These are phyloP conservation scores for Colletotrichum sp. DNA, from an alignment of 2,329 filamentous ascomycete genomes.

Conservation along the genomic window DNA sequence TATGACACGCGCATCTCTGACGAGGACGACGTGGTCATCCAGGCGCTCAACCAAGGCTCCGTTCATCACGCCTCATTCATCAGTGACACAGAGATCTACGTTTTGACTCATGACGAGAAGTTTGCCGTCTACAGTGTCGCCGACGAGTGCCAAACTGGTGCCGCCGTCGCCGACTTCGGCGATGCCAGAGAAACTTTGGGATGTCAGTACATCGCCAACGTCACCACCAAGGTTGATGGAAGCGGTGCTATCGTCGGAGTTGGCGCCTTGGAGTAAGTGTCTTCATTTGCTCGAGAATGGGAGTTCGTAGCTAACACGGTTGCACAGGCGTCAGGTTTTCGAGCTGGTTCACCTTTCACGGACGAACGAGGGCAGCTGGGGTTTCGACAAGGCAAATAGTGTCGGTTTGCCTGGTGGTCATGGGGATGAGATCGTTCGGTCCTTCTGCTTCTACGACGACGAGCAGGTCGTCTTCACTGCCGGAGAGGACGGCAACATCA, in stretches of 20 bases:
- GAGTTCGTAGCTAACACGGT: background rate
- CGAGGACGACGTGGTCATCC: constrained; percentile 79
- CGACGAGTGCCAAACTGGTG: constrained; percentile 65
- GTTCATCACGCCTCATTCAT: constrained; percentile 79
- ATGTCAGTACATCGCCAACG: constrained; percentile 77
- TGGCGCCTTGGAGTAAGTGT: constrained; percentile 68
- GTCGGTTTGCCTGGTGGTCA: constrained; percentile 68
- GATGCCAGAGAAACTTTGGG: constrained; percentile 70
- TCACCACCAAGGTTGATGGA: constrained; percentile 64
- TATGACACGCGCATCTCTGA: constrained; percentile 74
- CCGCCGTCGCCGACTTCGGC: constrained; percentile 64
- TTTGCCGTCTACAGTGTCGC: constrained; percentile 75
- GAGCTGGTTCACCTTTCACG: constrained; percentile 65
- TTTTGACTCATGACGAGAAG: constrained; percentile 79
- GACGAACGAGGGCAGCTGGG: constrained; percentile 52
- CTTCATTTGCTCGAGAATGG: background rate
- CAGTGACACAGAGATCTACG: constrained; percentile 67
- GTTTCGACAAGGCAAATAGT: constrained; percentile 56
- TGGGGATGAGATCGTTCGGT: constrained; percentile 66
- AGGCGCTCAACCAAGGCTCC: constrained; percentile 79
- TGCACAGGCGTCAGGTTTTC: constrained; percentile 57
- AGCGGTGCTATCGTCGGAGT: constrained; percentile 66
- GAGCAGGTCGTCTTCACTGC: constrained; percentile 63
- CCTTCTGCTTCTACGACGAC: constrained; percentile 68
- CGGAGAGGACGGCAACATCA: constrained; percentile 63